A percentile compares a stretch with the other conserved stretches of the same genome.
These are phyloP conservation scores for Sungouiella thailandica DNA, from an alignment of 805 yeast species.

Conservation along the genomic window DNA sequence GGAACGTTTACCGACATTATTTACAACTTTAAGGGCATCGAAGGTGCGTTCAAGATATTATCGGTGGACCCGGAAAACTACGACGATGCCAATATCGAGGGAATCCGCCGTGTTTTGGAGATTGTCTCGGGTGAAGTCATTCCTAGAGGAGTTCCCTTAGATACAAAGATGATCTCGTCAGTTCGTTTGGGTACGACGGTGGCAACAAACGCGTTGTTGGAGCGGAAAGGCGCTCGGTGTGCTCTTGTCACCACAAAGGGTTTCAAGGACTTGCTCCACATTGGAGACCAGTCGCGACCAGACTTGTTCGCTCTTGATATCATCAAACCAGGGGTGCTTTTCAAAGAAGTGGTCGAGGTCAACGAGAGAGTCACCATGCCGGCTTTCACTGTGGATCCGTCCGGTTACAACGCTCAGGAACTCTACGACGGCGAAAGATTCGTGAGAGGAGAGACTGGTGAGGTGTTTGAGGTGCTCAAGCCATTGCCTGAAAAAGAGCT, in stretches of 20 bases:
- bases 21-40: background rate
- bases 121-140: conserved; percentile 6
- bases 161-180: conserved; percentile 14
- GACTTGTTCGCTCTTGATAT: conserved; percentile 17
- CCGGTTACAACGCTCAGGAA: conserved; percentile 14
- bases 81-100: conserved; percentile 1
- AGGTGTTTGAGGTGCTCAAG: conserved; percentile 53
- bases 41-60: conserved; percentile 2
- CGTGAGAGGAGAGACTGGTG: conserved; percentile 62
- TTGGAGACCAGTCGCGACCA: conserved; percentile 20
- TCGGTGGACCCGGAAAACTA: conserved; percentile 1
- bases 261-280: conserved; percentile 17
- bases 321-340: conserved; percentile 15
- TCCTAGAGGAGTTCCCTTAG: conserved; percentile 14
- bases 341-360: conserved; percentile 14
- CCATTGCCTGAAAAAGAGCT: conserved; percentile 45
- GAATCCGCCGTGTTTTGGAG: conserved; percentile 3
- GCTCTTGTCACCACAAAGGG: conserved; percentile 20
- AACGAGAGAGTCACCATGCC: conserved; percentile 20
- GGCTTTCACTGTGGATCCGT: conserved; percentile 15
- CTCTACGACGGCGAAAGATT: conserved; percentile 18
- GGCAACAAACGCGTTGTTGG: conserved; percentile 20
- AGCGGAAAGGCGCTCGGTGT: conserved; percentile 17
- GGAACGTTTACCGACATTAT: conserved; percentile 23
- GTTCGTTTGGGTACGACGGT: conserved; percentile 92